Conservation (phyloP, 805 yeast genomes). For the Candida ovalis region DNA sequence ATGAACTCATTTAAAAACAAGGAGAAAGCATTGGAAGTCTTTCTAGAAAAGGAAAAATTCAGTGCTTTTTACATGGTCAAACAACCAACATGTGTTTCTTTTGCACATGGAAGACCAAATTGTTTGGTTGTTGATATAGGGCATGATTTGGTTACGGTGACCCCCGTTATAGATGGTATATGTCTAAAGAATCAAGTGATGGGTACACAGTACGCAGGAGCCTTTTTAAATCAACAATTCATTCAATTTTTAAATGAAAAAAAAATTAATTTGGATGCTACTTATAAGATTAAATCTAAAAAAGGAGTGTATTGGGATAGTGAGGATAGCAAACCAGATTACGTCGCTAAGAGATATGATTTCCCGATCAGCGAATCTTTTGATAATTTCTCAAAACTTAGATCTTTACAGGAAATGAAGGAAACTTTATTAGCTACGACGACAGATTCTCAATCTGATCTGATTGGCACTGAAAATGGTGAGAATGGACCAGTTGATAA, state of each 20-base stretch:
- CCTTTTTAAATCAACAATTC: slow-evolving; percentile 54
- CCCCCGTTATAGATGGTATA: slow-evolving; percentile 82
- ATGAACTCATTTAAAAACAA: slow-evolving; percentile 74
- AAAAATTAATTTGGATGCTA: slow-evolving; percentile 37
- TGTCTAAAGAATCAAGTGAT: slow-evolving; percentile 65
- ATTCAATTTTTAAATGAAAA: slow-evolving; percentile 34
- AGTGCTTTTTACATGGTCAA: slow-evolving; percentile 82
- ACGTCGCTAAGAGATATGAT: slow-evolving; percentile 28
- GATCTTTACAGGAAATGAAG: slow-evolving; percentile 68
- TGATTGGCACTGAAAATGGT: slow-evolving; percentile 24
- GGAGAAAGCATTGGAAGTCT: slow-evolving; percentile 62
- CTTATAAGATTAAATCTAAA: slow-evolving; percentile 51
- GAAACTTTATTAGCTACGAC: slow-evolving; percentile 51
- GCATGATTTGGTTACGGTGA: slow-evolving; percentile 69
- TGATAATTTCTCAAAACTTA: slow-evolving; percentile 51
- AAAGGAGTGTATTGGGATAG: slow-evolving; percentile 27
- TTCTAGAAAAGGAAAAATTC: slow-evolving; percentile 63
- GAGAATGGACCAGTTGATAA: slow-evolving; percentile 5
- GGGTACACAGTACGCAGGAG: slow-evolving; percentile 74
- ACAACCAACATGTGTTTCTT: slow-evolving; percentile 82
- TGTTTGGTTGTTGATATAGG: slow-evolving; percentile 86
- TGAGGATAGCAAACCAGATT: slow-evolving; percentile 19
- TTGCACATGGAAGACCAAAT: slow-evolving; percentile 84
- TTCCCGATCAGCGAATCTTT: slow-evolving; percentile 45
- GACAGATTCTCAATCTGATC: slow-evolving; percentile 21